Conservation (phyloP, 1,284 basidiomycete genomes). For the Cystobasidium sp. region DNA sequence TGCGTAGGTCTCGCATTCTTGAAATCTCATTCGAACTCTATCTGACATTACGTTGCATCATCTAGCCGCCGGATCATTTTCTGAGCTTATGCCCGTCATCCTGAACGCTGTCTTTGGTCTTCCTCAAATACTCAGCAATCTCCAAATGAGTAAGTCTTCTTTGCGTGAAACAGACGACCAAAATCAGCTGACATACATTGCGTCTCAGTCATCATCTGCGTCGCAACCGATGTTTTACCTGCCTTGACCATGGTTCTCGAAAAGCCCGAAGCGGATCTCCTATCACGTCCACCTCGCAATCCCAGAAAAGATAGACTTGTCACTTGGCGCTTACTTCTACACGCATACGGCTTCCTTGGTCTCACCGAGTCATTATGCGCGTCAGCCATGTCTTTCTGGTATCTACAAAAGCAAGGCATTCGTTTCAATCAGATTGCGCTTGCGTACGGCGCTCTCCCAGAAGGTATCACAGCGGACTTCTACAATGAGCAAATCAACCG, state of each 20-base stretch:
- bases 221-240: constrained; percentile 64
- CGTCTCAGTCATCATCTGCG: constrained; percentile 66
- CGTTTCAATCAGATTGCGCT: constrained; percentile 64
- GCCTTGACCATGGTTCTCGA: constrained; percentile 66
- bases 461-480: constrained; percentile 50
- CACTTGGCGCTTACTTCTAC: constrained; percentile 63
- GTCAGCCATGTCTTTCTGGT: constrained; percentile 62
- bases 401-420: constrained; percentile 60
- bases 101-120: constrained; percentile 62
- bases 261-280: constrained; percentile 63
- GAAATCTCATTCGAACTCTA: background rate
- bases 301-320: constrained; percentile 62
- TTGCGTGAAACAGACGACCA: constrained; percentile 46
- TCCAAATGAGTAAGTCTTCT: constrained; percentile 58
- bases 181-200: constrained; percentile 52
- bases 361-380: constrained; percentile 64
- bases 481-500: constrained; percentile 59
- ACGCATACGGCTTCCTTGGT: constrained; percentile 70
- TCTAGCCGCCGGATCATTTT: constrained; percentile 62
- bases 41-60: no score
- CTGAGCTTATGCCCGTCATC: constrained; percentile 72
- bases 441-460: constrained; percentile 61
- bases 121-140: constrained; percentile 63
- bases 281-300: constrained; percentile 69
- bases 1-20: constrained; percentile 16